Evolutionary conservation across 75 land plant genomes (phyloP).

Genomic region (Pinus albicaulis): DNA sequence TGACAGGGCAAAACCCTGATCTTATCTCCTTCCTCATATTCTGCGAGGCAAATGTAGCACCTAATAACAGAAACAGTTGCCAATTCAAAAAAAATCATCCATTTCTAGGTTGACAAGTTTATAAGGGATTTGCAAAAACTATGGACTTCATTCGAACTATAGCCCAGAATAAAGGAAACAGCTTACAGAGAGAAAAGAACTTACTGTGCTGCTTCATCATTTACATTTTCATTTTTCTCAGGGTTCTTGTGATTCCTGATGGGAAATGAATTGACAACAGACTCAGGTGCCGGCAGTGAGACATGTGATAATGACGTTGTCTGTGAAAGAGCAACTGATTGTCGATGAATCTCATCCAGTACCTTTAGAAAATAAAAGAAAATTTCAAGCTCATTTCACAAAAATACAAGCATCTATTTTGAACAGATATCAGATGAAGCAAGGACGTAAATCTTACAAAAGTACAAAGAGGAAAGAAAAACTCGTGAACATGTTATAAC

Average conservation of each 20-base stretch:
- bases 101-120: not conserved
- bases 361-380: conserved; percentile 48
- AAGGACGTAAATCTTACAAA: not conserved
- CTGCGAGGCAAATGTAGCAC: conserved; percentile 87
- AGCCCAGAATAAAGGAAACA: not conserved
- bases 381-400: not conserved
- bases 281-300: conserved; percentile 77
- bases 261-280: conserved; percentile 79
- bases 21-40: conserved; percentile 88
- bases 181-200: conserved; percentile 21
- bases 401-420: not conserved
- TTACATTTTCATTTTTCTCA: conserved; percentile 15
- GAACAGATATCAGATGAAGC: not conserved
- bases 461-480: not conserved
- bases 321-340: conserved; percentile 64
- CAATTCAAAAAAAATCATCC: not conserved
- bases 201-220: conserved; percentile 68
- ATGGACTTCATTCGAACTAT: not conserved
- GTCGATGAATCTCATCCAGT: conserved; percentile 93
- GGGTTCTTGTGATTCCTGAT: conserved; percentile 48
- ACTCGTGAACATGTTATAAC: not conserved
- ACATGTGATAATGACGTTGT: conserved; percentile 51
- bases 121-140: no score
- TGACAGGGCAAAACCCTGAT: conserved; percentile 78
- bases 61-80: conserved; percentile 18